Evolutionary conservation across 495 filamentous ascomycete genomes (phyloP).

Genomic region (Penicillium pancosmium): DNA sequence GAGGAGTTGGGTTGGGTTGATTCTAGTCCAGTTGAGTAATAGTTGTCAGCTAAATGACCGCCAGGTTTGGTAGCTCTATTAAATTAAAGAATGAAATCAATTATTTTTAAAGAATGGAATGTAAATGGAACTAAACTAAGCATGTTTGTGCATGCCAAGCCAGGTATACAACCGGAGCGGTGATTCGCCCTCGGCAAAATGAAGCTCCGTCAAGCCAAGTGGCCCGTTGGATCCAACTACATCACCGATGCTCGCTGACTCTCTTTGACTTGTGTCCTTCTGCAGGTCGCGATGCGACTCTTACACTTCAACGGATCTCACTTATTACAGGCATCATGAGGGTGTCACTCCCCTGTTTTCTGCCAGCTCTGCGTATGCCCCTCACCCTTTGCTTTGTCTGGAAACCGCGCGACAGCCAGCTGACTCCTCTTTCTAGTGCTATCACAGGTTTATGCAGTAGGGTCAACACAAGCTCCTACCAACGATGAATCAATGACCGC

Average conservation of each 20-base stretch:
- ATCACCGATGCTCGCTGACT: conserved; percentile 20
- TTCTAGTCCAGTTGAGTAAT: too few relatives aligned
- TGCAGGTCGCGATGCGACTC: conserved; percentile 46
- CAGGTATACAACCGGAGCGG: conserved; percentile 11
- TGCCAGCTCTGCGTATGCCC: conserved; percentile 47
- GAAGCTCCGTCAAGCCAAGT: conserved; percentile 50
- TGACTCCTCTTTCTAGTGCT: conserved; percentile 40
- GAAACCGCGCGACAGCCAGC: conserved; percentile 17
- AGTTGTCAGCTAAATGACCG: too few relatives aligned
- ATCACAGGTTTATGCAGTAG: conserved; percentile 35
- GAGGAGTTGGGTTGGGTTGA: too few relatives aligned
- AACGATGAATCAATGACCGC: conserved; percentile 24
- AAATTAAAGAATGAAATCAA: too few relatives aligned
- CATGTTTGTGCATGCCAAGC: neutral
- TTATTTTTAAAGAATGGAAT: too few relatives aligned
- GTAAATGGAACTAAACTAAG: too few relatives aligned
- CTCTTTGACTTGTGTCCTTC: conserved; percentile 7
- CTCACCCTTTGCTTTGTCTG: neutral
- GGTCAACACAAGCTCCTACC: conserved; percentile 28
- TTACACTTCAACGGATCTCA: conserved; percentile 22
- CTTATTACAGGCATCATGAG: conserved; percentile 44
- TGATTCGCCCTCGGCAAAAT: conserved; percentile 42
- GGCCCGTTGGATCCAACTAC: conserved; percentile 37
- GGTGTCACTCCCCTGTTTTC: conserved; percentile 36
- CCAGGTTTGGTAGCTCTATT: too few relatives aligned